Percentiles rank a stretch among this genome's conserved stretches.
phyloP scores from a whole-genome alignment of 192 early-diverging fungal genomes.

The Spizellomyces punctatus region DNA sequence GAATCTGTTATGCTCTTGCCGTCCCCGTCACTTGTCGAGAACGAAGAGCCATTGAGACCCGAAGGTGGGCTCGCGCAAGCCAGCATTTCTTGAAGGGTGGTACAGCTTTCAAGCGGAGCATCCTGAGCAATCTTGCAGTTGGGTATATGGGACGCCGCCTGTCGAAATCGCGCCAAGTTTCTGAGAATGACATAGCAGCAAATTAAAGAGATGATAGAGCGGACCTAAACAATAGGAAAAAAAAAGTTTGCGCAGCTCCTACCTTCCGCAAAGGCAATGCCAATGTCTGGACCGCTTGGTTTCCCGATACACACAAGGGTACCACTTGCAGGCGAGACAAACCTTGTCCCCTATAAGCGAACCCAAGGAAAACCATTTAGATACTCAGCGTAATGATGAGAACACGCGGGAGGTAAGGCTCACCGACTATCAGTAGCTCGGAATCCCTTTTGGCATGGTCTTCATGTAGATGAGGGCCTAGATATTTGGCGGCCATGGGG shows the following conservation, averaged over 20 bases:
- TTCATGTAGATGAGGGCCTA: slow-evolving; percentile 10
- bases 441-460: slow-evolving; percentile 13
- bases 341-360: not conserved
- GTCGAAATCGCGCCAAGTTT: slow-evolving; percentile 12
- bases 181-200: not conserved
- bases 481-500: slow-evolving; percentile 2
- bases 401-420: not conserved
- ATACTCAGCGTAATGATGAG: not conserved
- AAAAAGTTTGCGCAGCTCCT: not conserved
- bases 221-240: not conserved
- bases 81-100: not conserved
- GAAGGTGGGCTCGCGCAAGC: not conserved
- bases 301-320: slow-evolving; percentile 8
- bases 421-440: not conserved
- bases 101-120: not conserved
- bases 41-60: too few species aligned
- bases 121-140: not conserved
- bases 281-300: slow-evolving; percentile 10
- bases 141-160: slow-evolving; percentile 7
- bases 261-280: slow-evolving; percentile 20
- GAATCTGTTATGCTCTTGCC: too few species aligned
- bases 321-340: slow-evolving; percentile 14
- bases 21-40: too few species aligned
- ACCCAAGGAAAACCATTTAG: not conserved
- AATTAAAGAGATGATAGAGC: not conserved